Evolutionary conservation across 192 early-diverging fungal species (phyloP).

Genomic region (Mortierella antarctica): DNA sequence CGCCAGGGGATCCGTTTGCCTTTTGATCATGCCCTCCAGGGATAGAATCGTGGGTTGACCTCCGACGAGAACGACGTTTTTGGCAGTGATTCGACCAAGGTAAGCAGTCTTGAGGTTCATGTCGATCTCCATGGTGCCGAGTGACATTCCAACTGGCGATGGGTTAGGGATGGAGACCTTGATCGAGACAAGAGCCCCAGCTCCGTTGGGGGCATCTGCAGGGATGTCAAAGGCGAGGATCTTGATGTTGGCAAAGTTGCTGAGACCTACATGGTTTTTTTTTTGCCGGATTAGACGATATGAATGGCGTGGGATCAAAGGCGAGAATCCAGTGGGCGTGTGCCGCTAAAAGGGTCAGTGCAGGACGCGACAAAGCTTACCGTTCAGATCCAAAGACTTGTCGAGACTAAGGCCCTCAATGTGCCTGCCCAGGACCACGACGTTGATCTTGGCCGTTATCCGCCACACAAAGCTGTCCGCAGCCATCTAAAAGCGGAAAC

Average conservation of each 20-base stretch:
- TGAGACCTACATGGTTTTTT: constrained; percentile 22
- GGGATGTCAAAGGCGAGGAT: constrained; percentile 45
- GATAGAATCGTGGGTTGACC: constrained; percentile 17
- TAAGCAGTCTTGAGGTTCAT: constrained; percentile 37
- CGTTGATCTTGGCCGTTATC: constrained; percentile 21
- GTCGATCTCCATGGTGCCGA: constrained; percentile 50
- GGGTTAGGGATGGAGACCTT: constrained; percentile 55
- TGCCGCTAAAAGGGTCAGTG: background rate
- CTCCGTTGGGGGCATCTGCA: constrained; percentile 29
- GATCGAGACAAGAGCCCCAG: constrained; percentile 34
- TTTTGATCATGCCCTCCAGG: constrained; percentile 18
- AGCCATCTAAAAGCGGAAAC: constrained; percentile 10
- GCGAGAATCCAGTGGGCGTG: background rate
- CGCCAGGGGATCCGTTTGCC: constrained; percentile 17
- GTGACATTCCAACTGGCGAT: constrained; percentile 61
- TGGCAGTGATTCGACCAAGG: constrained; percentile 32
- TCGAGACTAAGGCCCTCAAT: constrained; percentile 35
- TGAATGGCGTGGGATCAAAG: background rate
- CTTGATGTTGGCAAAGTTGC: constrained; percentile 39
- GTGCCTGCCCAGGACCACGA: constrained; percentile 28
- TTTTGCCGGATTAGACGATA: background rate
- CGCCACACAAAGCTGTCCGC: constrained; percentile 34
- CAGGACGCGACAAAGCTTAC: constrained; percentile 1
- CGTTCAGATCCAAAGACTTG: constrained; percentile 20
- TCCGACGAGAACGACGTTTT: constrained; percentile 13